Base-by-base conservation (phyloP, 129 eudicot genomes). In the Flaveria bidentis region DNA sequence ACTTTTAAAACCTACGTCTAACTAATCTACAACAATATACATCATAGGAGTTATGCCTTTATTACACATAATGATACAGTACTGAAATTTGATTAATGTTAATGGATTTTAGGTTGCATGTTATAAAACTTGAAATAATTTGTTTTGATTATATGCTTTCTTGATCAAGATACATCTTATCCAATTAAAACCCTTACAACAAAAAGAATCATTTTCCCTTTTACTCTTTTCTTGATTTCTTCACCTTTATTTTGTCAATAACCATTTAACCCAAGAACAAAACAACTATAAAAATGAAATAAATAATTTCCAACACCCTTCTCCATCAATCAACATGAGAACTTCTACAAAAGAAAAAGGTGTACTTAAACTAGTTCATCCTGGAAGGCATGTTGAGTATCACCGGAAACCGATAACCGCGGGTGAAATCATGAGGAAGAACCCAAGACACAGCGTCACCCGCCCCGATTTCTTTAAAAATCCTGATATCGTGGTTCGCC, bases 321-420 rank as follows among this genome's bases (percentile, higher is more conserved):
- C 50, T 11, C 50, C 50, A 45, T 10, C n/a, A 6, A 52, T 51
- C 49, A 76, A 3, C 26, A 90, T 85, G 92, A 83, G 85, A 56
- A 18, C 84, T 70, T 74, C 86, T 72, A 58, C 75, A 28, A 82
- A 69, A n/a, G 89, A 87, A 30, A 78, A 74, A 44, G 80, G 81
- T 30, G 80, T 90, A 51, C 87, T 90, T 47, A 90, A 90, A 67
- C 25, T 90, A 36, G 90, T 90, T 49, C 90, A 85, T 66, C 92
- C 92, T 1, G 86, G 88, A n/a, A 75, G 84, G 60, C 75, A 82
- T 26, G 75, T 87, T 28, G 90, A 85, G 81, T 70, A 75, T 67
- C 86, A 85, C 57, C 49, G 7, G 8, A 45, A 39, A 17, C 78
- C 92, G 18, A 72, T 84, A 42, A 79, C 84, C 3, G 96, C 92